Evolutionary conservation across 2,329 filamentous ascomycete genomes (phyloP).

Genomic region (Monilinia fructigena): DNA sequence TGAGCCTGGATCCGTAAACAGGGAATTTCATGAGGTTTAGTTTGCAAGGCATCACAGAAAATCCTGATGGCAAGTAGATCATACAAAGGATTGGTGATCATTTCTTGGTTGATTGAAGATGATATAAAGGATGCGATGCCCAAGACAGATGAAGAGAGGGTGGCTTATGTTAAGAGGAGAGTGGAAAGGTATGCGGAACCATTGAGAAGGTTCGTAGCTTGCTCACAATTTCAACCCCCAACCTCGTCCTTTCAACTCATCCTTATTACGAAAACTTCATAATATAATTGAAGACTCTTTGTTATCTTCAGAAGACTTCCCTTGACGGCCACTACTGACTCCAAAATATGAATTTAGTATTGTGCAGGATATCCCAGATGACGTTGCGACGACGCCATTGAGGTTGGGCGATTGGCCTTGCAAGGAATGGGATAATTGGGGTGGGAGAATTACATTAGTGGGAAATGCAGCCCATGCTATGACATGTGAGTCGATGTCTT

Average conservation of each 20-base stretch:
- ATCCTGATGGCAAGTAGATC: conserved; percentile 42
- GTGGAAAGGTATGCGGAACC: conserved; percentile 44
- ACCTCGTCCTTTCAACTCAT: too few species aligned
- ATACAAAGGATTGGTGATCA: conserved; percentile 47
- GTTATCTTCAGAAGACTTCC: too few species aligned
- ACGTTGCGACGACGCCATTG: conserved; percentile 39
- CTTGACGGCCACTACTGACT: too few species aligned
- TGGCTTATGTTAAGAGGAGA: conserved; percentile 44
- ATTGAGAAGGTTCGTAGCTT: conserved; percentile 39
- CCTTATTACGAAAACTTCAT: too few species aligned
- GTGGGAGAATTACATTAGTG: conserved; percentile 37
- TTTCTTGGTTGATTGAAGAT: conserved; percentile 47
- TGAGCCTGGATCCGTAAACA: conserved; percentile 51
- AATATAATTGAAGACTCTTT: too few species aligned
- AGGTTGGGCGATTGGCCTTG: conserved; percentile 41
- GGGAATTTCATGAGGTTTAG: conserved; percentile 52
- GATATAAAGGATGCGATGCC: conserved; percentile 41
- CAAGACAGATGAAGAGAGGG: conserved; percentile 37
- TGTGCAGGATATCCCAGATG: conserved; percentile 47
- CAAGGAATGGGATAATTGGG: conserved; percentile 37
- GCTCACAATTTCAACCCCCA: too few species aligned
- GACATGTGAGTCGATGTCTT: conserved; percentile 31
- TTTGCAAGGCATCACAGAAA: conserved; percentile 43
- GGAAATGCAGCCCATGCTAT: conserved; percentile 42
- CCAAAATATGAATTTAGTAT: conserved; percentile 27